Conservation (phyloP, 2,329 filamentous ascomycete species). For the Penicillium sp. region DNA sequence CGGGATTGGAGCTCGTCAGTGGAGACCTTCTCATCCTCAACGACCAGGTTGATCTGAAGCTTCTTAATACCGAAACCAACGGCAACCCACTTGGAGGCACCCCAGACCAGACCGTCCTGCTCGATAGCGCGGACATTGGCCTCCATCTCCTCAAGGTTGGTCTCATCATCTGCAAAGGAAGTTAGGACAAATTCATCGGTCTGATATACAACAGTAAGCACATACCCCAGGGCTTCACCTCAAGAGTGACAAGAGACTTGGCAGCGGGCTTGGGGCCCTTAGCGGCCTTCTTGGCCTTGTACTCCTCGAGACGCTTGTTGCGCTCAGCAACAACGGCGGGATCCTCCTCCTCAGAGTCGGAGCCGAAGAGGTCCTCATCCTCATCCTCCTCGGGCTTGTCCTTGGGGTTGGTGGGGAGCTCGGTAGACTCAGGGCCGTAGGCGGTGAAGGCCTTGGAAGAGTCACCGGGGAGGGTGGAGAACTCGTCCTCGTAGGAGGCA, state of each 20-base stretch:
- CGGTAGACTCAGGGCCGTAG: slow-evolving; percentile 79
- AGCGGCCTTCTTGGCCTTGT: slow-evolving; percentile 93
- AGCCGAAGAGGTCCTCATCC: slow-evolving; percentile 89
- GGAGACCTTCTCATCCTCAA: slow-evolving; percentile 96
- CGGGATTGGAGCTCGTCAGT: slow-evolving; percentile 78
- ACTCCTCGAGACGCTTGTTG: slow-evolving; percentile 85
- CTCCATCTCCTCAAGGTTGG: slow-evolving; percentile 80
- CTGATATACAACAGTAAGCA: slow-evolving; percentile 20
- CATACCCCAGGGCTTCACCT: slow-evolving; percentile 99
- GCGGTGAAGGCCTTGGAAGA: slow-evolving; percentile 79
- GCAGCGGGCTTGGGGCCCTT: slow-evolving; percentile 79
- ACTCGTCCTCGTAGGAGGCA: slow-evolving; percentile 85
- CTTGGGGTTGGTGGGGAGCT: slow-evolving; percentile 77
- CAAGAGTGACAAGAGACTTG: slow-evolving; percentile 92
- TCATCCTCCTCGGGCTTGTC: slow-evolving; percentile 76
- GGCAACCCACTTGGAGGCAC: slow-evolving; percentile 78
- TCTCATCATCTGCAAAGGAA: slow-evolving; percentile 69
- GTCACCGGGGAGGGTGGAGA: slow-evolving; percentile 84
- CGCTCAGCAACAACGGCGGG: slow-evolving; percentile 76
- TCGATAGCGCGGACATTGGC: slow-evolving; percentile 73
- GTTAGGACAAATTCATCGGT: slow-evolving; percentile 15
- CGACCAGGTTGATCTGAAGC: slow-evolving; percentile 95
- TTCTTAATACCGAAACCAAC: slow-evolving; percentile 99
- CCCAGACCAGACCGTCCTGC: slow-evolving; percentile 94
- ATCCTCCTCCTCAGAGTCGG: slow-evolving; percentile 90